These are phyloP conservation scores for Termitomyces sp. DNA, from an alignment of 768 basidiomycete genomes.

Conservation along the genomic window DNA sequence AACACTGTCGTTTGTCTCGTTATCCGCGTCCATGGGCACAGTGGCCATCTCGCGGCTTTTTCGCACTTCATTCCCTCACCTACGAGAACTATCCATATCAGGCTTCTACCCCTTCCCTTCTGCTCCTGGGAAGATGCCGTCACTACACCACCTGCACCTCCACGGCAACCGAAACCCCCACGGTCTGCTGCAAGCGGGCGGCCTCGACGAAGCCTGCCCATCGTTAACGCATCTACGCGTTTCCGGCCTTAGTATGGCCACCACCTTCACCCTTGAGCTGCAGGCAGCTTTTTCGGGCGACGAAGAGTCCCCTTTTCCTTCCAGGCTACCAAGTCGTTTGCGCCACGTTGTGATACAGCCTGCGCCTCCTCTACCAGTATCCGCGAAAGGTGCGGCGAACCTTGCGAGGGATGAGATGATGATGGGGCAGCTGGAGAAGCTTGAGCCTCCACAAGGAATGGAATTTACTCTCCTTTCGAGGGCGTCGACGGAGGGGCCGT, in stretches of 20 bases:
- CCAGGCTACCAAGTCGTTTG: conserved; percentile 26
- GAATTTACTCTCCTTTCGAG: conserved; percentile 13
- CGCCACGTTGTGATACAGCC: conserved; percentile 28
- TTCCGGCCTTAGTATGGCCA: conserved; percentile 42
- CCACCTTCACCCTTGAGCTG: conserved; percentile 41
- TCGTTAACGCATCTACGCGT: conserved; percentile 36
- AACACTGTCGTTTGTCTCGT: conserved; percentile 36
- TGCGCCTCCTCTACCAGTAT: conserved; percentile 18
- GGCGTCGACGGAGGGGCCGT: background rate
- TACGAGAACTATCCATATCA: conserved; percentile 40
- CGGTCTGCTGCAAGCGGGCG: conserved; percentile 40
- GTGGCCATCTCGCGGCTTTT: conserved; percentile 42
- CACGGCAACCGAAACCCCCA: conserved; percentile 50
- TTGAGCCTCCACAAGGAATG: conserved; percentile 12
- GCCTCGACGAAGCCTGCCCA: conserved; percentile 40
- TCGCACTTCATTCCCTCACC: conserved; percentile 37
- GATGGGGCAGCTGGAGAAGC: conserved; percentile 25
- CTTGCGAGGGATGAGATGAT: conserved; percentile 28
- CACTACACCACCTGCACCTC: conserved; percentile 41
- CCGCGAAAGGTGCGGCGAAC: conserved; percentile 13
- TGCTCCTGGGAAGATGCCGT: conserved; percentile 33
- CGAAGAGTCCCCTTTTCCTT: conserved; percentile 18
- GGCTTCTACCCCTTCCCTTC: conserved; percentile 53
- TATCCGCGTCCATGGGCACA: conserved; percentile 35
- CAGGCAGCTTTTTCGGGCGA: conserved; percentile 27